Percentiles rank a stretch among this genome's conserved stretches.
Conservation (phyloP, 495 filamentous ascomycete species). For the Talaromyces nanjingensis region DNA sequence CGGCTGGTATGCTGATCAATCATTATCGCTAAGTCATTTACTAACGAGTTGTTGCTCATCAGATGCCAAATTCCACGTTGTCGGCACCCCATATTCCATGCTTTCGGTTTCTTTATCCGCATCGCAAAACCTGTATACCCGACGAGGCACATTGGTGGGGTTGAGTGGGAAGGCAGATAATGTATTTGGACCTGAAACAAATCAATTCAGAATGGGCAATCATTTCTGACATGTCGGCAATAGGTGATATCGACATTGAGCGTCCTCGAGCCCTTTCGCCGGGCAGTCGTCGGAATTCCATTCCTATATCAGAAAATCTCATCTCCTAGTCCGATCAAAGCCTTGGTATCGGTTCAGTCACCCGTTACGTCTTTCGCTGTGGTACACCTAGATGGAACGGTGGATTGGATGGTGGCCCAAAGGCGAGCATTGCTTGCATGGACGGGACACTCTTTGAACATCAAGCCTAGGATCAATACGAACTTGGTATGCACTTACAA, state of each 20-base stretch:
- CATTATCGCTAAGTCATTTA: background rate
- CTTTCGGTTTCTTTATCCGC: conserved; percentile 88
- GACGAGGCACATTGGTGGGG: conserved; percentile 82
- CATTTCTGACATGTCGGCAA: background rate
- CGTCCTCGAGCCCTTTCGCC: conserved; percentile 71
- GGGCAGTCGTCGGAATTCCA: conserved; percentile 73
- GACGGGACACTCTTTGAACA: conserved; percentile 81
- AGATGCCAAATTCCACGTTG: conserved; percentile 93
- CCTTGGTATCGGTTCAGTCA: conserved; percentile 79
- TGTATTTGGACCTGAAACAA: conserved; percentile 36
- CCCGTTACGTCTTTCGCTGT: conserved; percentile 77
- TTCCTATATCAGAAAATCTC: conserved; percentile 91
- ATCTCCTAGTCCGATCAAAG: conserved; percentile 77
- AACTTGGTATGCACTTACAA: conserved; percentile 48
- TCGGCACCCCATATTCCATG: conserved; percentile 83
- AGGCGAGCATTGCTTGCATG: conserved; percentile 82
- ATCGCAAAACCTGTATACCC: conserved; percentile 86
- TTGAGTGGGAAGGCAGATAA: conserved; percentile 86
- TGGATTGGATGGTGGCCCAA: conserved; percentile 91
- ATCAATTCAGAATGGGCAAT: background rate
- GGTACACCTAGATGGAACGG: conserved; percentile 84
- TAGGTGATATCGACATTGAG: conserved; percentile 81
- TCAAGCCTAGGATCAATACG: conserved; percentile 66
- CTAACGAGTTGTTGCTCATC: background rate
- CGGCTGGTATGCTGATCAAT: conserved; percentile 25